Evolutionary conservation across 2,329 filamentous ascomycete species (phyloP).

Genomic region (Dryadomyces quercus-mongolicae): DNA sequence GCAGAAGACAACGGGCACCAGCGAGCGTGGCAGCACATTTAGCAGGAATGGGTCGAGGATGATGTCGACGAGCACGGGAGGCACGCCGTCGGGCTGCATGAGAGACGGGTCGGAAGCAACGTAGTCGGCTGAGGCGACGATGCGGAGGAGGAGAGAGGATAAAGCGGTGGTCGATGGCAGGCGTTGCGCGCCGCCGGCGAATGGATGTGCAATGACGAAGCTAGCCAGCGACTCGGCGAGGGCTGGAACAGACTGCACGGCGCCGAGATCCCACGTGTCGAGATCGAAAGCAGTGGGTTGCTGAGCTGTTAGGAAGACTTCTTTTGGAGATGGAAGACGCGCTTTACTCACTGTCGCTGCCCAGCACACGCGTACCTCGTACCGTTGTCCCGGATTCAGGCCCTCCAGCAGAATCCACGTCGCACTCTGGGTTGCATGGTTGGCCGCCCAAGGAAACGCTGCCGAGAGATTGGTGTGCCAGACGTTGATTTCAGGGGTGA

Average conservation of each 20-base stretch:
- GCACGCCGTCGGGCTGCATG: slow-evolving; percentile 53
- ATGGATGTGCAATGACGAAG: slow-evolving; percentile 24
- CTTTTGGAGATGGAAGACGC: background rate
- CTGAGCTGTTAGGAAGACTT: slow-evolving; percentile 32
- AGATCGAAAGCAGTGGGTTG: slow-evolving; percentile 76
- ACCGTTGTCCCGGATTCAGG: slow-evolving; percentile 60
- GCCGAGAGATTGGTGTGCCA: slow-evolving; percentile 55
- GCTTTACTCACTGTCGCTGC: slow-evolving; percentile 57
- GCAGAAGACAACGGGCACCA: slow-evolving; percentile 61
- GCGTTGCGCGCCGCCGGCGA: background rate
- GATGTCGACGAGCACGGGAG: slow-evolving; percentile 64
- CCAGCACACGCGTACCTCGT: slow-evolving; percentile 92
- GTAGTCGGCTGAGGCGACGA: slow-evolving; percentile 73
- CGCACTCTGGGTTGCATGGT: slow-evolving; percentile 47
- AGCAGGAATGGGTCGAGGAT: slow-evolving; percentile 72
- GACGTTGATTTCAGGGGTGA: slow-evolving; percentile 16
- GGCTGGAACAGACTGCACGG: slow-evolving; percentile 48
- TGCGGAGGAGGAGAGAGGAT: slow-evolving; percentile 58
- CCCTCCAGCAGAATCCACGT: slow-evolving; percentile 71
- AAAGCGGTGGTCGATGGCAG: slow-evolving; percentile 29
- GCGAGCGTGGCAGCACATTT: slow-evolving; percentile 67
- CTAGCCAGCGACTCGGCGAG: slow-evolving; percentile 53
- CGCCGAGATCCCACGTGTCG: slow-evolving; percentile 46
- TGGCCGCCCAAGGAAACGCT: slow-evolving; percentile 47
- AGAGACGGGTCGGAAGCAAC: slow-evolving; percentile 61